A percentile compares a stretch with the other conserved stretches of the same genome.
phyloP scores from a whole-genome alignment of 1,284 basidiomycete species.

The Tylopilus sp. region DNA sequence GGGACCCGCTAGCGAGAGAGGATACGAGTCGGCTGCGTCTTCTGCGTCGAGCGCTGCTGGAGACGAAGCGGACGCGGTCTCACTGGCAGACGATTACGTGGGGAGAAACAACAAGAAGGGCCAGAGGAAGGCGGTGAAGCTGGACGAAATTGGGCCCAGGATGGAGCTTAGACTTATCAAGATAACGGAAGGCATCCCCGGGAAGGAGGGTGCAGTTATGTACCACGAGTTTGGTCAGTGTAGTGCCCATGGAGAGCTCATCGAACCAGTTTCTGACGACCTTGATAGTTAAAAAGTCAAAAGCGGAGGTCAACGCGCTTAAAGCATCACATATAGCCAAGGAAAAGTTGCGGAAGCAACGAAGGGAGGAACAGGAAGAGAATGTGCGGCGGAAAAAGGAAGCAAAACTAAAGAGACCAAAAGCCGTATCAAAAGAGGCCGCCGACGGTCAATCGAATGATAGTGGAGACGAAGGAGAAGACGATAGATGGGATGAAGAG shows the following conservation, averaged over 20 bases:
- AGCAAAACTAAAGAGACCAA: constrained; percentile 35
- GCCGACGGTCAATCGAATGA: constrained; percentile 32
- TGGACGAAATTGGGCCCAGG: constrained; percentile 93
- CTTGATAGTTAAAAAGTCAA: constrained; percentile 73
- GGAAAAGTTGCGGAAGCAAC: constrained; percentile 66
- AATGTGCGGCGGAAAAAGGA: constrained; percentile 80
- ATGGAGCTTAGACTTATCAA: constrained; percentile 93
- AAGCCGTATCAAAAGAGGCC: constrained; percentile 28
- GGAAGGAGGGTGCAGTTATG: constrained; percentile 82
- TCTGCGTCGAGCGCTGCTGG: constrained; percentile 75
- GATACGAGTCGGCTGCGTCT: constrained; percentile 79
- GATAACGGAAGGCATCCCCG: constrained; percentile 90
- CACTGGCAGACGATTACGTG: constrained; percentile 88
- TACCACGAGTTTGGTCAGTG: constrained; percentile 85
- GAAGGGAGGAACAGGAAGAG: constrained; percentile 81
- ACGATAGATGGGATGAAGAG: constrained; percentile 58
- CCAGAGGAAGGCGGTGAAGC: constrained; percentile 81
- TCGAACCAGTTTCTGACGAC: constrained; percentile 10
- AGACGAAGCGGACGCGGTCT: constrained; percentile 76
- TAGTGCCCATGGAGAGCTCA: constrained; percentile 28
- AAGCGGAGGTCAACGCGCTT: constrained; percentile 61
- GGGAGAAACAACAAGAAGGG: constrained; percentile 92
- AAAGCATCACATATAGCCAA: constrained; percentile 73
- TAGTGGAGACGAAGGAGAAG: constrained; percentile 37
- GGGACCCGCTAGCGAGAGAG: constrained; percentile 60